Conservation (phyloP, 768 basidiomycete genomes). For the Sarcomyxa edulis region DNA sequence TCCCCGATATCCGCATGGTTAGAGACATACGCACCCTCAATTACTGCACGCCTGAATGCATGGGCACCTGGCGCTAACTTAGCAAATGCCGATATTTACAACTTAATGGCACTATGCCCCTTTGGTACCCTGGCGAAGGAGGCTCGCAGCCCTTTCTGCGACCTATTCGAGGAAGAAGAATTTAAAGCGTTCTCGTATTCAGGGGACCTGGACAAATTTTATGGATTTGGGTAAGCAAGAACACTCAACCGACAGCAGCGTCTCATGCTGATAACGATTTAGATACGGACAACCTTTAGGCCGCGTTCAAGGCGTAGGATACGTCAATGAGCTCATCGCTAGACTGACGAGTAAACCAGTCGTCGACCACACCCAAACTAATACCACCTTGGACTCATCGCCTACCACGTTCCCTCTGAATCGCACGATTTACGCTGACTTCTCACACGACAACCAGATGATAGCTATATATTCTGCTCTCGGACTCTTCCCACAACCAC, state of each 20-base stretch:
- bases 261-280: too few relatives aligned
- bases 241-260: too few relatives aligned
- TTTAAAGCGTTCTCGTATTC: constrained; percentile 65
- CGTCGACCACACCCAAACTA: constrained; percentile 67
- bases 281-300: constrained; percentile 66
- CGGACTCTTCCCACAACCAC: constrained; percentile 42
- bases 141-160: constrained; percentile 66
- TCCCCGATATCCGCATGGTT: constrained; percentile 49
- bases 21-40: constrained; percentile 43
- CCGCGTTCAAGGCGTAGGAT: constrained; percentile 79
- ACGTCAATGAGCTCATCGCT: constrained; percentile 80
- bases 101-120: constrained; percentile 69
- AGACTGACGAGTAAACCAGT: constrained; percentile 63
- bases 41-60: constrained; percentile 52
- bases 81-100: constrained; percentile 43
- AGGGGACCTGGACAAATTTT: constrained; percentile 73
- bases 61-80: constrained; percentile 61
- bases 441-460: constrained; percentile 85
- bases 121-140: constrained; percentile 62
- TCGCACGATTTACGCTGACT: constrained; percentile 66
- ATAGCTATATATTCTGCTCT: constrained; percentile 65
- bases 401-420: constrained; percentile 67
- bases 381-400: constrained; percentile 59
- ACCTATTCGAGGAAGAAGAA: constrained; percentile 56
- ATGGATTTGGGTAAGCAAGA: constrained; percentile 73